Conservation (phyloP, 495 filamentous ascomycete genomes). For the Platismatia glauca region DNA sequence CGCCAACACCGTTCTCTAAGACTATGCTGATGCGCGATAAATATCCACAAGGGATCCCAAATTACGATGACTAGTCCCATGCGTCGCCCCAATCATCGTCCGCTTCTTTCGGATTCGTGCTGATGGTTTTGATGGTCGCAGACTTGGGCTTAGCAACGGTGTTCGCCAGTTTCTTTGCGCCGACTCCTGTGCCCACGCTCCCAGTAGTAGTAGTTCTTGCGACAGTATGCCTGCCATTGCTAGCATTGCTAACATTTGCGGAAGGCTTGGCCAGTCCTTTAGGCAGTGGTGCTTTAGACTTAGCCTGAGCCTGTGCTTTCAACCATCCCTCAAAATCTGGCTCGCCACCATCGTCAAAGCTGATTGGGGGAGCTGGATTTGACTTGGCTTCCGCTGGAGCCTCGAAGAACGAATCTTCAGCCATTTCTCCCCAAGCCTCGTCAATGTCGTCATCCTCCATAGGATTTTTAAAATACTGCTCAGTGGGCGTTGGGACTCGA, state of each 20-base stretch:
- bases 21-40: background rate
- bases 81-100: conserved; percentile 52
- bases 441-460: conserved; percentile 50
- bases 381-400: conserved; percentile 34
- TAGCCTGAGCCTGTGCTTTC: conserved; percentile 70
- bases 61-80: conserved; percentile 35
- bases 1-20: background rate
- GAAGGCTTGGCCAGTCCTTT: conserved; percentile 62
- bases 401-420: conserved; percentile 42
- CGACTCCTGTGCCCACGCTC: conserved; percentile 24
- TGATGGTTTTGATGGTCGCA: conserved; percentile 37
- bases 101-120: conserved; percentile 43
- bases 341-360: conserved; percentile 73
- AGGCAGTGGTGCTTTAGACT: conserved; percentile 59
- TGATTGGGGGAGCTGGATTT: conserved; percentile 26
- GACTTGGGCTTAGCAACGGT: conserved; percentile 29
- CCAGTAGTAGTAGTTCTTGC: conserved; percentile 33
- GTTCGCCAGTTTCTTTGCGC: conserved; percentile 35
- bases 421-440: conserved; percentile 37
- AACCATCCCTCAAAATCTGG: conserved; percentile 93
- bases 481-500: conserved; percentile 24
- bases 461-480: conserved; percentile 51
- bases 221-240: conserved; percentile 5
- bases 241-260: conserved; percentile 8
- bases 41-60: background rate